Conservation (phyloP, 1,139 yeast genomes). For the Hanseniaspora gamundiae region DNA sequence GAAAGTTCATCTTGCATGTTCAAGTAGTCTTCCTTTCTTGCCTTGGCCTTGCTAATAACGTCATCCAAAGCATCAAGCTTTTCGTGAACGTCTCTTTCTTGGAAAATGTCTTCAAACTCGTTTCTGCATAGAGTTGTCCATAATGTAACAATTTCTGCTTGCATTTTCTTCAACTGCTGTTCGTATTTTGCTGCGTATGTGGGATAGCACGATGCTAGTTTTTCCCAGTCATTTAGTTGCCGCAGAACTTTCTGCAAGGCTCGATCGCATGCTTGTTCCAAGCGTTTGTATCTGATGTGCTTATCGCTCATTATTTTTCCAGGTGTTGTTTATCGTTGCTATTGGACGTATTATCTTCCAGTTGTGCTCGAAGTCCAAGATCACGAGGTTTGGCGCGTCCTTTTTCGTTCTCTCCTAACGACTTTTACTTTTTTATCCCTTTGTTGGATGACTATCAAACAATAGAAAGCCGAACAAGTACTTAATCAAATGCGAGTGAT, state of each 20-base stretch:
- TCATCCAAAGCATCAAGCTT: slow-evolving; percentile 1
- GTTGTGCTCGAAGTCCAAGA: not conserved
- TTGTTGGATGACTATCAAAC: no score
- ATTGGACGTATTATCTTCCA: not conserved
- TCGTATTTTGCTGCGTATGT: not conserved
- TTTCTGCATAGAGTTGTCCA: not conserved
- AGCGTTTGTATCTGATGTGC: not conserved
- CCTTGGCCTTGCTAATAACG: not conserved
- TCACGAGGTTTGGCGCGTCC: not conserved
- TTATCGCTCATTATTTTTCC: not conserved
- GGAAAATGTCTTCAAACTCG: slow-evolving; percentile 1
- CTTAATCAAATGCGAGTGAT: no score
- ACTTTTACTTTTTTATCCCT: no score
- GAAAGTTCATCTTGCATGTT: not conserved
- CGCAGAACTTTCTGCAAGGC: not conserved
- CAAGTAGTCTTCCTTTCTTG: not conserved
- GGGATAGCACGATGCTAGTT: not conserved
- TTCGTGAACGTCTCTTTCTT: not conserved
- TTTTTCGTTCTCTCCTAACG: not conserved
- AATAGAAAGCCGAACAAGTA: not conserved
- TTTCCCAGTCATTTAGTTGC: not conserved
- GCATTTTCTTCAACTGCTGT: not conserved
- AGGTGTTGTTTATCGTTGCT: not conserved
- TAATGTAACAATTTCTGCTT: not conserved
- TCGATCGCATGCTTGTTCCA: not conserved